These are phyloP conservation scores for Euphorbia tirucalli DNA, from an alignment of 345 rosid species.

Conservation along the genomic window DNA sequence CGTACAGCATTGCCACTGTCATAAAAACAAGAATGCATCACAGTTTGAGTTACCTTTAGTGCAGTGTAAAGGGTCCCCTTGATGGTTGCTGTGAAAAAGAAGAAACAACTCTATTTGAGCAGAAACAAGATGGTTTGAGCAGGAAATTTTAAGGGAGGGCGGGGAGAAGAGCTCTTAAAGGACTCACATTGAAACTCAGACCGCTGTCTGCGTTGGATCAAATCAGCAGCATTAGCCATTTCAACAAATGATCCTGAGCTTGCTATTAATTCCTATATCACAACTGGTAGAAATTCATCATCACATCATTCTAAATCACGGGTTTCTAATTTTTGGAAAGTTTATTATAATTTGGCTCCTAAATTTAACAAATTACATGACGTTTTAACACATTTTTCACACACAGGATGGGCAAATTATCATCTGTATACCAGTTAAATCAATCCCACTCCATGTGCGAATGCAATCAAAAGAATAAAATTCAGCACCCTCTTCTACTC, in stretches of 20 bases:
- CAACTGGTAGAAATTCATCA: slow-evolving; percentile 63
- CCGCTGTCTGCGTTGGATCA: slow-evolving; percentile 88
- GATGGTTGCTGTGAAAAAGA: slow-evolving; percentile 53
- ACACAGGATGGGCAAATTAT: neutral
- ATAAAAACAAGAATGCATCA: too few relatives aligned
- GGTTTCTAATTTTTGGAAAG: neutral
- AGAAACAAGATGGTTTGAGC: slow-evolving; percentile 8
- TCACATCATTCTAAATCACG: slow-evolving; percentile 28
- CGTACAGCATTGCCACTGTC: neutral
- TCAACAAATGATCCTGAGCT: slow-evolving; percentile 57
- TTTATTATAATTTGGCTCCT: neutral
- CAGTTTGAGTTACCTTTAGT: slow-evolving; percentile 40
- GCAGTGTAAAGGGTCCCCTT: slow-evolving; percentile 46
- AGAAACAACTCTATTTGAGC: slow-evolving; percentile 14
- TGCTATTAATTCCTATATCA: slow-evolving; percentile 63
- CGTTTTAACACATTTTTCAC: neutral
- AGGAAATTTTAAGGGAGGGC: too few relatives aligned
- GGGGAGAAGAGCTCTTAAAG: neutral
- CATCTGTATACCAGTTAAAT: too few relatives aligned
- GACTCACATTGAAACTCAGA: slow-evolving; percentile 73
- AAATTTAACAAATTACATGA: neutral
- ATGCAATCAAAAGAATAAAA: neutral
- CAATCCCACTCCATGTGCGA: neutral
- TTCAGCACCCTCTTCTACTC: too few relatives aligned
- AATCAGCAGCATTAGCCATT: slow-evolving; percentile 74